These are phyloP conservation scores for Schoenoplectus triqueter DNA, from an alignment of 202 grass and related monocot species.

Conservation along the genomic window DNA sequence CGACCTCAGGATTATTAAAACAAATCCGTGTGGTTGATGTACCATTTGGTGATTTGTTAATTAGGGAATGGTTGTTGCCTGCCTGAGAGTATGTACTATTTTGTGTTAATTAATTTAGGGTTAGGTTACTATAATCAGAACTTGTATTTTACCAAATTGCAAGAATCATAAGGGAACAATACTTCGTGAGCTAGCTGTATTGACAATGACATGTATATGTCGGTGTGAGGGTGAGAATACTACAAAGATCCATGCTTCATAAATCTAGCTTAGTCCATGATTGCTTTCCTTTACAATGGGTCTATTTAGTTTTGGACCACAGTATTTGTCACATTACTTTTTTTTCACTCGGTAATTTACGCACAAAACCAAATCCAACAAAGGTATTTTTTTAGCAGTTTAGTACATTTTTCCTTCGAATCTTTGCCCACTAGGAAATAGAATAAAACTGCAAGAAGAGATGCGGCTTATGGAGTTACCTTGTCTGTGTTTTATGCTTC, in stretches of 20 bases:
- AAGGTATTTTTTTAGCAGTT: neutral
- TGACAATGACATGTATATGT: slow-evolving; percentile 11
- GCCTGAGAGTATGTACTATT: neutral
- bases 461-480: too few species aligned
- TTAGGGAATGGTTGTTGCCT: slow-evolving; percentile 4
- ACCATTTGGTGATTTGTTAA: slow-evolving; percentile 16
- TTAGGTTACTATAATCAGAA: slow-evolving; percentile 17
- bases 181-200: slow-evolving; percentile 26
- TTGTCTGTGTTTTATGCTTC: too few species aligned
- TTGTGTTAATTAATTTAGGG: neutral
- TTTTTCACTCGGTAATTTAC: neutral
- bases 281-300: neutral
- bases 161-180: slow-evolving; percentile 29
- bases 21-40: neutral
- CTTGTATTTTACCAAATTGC: slow-evolving; percentile 26
- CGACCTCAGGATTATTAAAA: slow-evolving; percentile 25
- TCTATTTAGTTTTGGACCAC: slow-evolving; percentile 18
- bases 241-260: slow-evolving; percentile 12
- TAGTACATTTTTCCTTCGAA: slow-evolving; percentile 17
- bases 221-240: slow-evolving; percentile 2
- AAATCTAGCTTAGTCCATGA: slow-evolving; percentile 29
- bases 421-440: neutral
- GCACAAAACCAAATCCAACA: neutral
- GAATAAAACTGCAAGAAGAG: neutral
- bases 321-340: neutral